Percentiles rank a stretch among this genome's conserved stretches.
These are phyloP conservation scores for Triticum timopheevii DNA, from an alignment of 176 grass and related monocot species.

Conservation along the genomic window DNA sequence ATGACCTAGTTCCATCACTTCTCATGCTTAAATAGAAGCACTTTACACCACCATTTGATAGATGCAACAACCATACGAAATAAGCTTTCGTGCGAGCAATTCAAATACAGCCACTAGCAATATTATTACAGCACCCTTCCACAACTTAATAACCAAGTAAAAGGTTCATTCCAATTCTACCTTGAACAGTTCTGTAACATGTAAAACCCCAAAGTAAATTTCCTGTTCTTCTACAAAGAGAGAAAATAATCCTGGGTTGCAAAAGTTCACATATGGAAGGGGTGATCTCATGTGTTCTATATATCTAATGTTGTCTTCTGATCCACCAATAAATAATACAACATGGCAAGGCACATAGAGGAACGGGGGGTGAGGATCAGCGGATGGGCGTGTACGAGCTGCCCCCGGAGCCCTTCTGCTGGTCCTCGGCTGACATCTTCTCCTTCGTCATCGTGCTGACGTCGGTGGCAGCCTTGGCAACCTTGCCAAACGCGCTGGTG, in stretches of 20 bases:
- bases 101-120: background rate
- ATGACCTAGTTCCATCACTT: background rate
- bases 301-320: slow-evolving; percentile 32
- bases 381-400: slow-evolving; percentile 43
- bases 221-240: slow-evolving; percentile 20
- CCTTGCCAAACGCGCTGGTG: slow-evolving; percentile 60
- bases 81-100: background rate
- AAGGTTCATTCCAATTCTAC: slow-evolving; percentile 21
- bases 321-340: slow-evolving; percentile 29
- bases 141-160: background rate
- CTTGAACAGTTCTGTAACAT: slow-evolving; percentile 4
- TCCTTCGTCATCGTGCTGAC: slow-evolving; percentile 86
- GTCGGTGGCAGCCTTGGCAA: slow-evolving; percentile 60
- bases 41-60: background rate
- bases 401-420: slow-evolving; percentile 42
- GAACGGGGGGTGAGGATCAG: background rate
- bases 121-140: slow-evolving; percentile 29
- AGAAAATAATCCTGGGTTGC: background rate
- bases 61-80: too few relatives aligned
- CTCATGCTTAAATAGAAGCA: background rate
- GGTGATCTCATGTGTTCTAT: slow-evolving; percentile 30
- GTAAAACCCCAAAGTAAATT: slow-evolving; percentile 18
- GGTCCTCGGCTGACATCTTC: slow-evolving; percentile 69
- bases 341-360: background rate
- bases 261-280: slow-evolving; percentile 7